A percentile compares a stretch with the other conserved stretches of the same genome.
Conservation (phyloP, 768 basidiomycete genomes). For the Psilocybe subaeruginosa region DNA sequence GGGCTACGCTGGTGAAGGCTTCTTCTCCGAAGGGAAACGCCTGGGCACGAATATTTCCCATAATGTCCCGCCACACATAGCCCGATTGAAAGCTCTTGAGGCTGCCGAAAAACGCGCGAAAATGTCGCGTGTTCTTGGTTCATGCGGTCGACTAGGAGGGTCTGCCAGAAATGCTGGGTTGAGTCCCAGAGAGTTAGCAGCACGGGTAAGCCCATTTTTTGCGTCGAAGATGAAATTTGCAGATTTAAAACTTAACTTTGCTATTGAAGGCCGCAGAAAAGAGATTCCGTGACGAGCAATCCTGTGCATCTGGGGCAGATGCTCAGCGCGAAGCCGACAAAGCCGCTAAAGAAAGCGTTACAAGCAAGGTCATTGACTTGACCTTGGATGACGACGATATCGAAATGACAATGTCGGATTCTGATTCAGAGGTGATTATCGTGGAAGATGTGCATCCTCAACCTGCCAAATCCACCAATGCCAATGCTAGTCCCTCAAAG, state of each 20-base stretch:
- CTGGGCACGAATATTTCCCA: slow-evolving; percentile 73
- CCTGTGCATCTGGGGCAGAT: slow-evolving; percentile 66
- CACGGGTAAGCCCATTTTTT: slow-evolving; percentile 47
- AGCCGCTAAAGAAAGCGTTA: slow-evolving; percentile 68
- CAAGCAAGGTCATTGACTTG: slow-evolving; percentile 62
- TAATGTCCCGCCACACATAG: slow-evolving; percentile 66
- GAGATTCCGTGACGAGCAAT: slow-evolving; percentile 70
- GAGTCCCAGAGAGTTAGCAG: slow-evolving; percentile 72
- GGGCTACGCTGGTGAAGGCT: slow-evolving; percentile 92
- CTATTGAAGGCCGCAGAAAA: slow-evolving; percentile 80
- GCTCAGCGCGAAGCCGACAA: slow-evolving; percentile 67
- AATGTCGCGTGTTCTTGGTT: slow-evolving; percentile 44
- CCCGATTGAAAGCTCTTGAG: slow-evolving; percentile 68
- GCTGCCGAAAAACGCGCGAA: slow-evolving; percentile 78
- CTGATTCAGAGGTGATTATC: slow-evolving; percentile 39
- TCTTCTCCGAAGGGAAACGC: slow-evolving; percentile 73
- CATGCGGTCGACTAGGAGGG: slow-evolving; percentile 65
- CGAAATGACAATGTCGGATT: slow-evolving; percentile 18
- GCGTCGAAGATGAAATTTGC: background rate
- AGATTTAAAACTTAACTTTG: background rate
- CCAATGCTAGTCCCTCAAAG: slow-evolving; percentile 26
- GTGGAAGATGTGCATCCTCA: slow-evolving; percentile 25
- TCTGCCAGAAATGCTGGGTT: slow-evolving; percentile 39
- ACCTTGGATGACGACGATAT: slow-evolving; percentile 36
- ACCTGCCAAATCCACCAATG: background rate